Evolutionary conservation across 306 rosid species (phyloP), one percentile per base, ranked within the genome.

Genomic region (Trifolium pratense): DNA sequence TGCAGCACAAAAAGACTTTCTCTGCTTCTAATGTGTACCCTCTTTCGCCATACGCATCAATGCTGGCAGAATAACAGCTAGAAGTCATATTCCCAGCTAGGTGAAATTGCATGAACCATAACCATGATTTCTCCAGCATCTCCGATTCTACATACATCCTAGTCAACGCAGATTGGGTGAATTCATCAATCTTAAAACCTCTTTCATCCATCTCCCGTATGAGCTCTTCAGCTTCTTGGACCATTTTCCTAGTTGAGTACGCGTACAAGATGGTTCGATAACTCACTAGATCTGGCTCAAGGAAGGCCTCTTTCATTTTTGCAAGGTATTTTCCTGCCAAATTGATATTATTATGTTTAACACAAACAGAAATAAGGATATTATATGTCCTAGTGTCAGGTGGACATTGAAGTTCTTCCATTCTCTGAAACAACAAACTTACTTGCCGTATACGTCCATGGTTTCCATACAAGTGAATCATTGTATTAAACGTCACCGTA

Each of bases 381-480:
- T 88, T 92, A 77, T 90, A 88, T 1, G 97, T 92, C 83, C 96
- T 69, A 1, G 89, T 86, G 84, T 90, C 92, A 0, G 89, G 90
- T 25, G 56, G 79, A 71, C 91, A 88, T 31, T 62, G 79, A 66
- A 90, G 81, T 80, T 82, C 90, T 77, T 82, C 93, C 97, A 92
- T 92, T 74, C 82, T 92, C 68, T 80, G 80, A 78, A 88, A 73
- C 39, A 92, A 80, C 0, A 75, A 85, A 73, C 66, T 68, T 52
- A 86, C 96, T 87, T 84, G 84, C 16, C 68, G 79, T 26, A 84
- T 82, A 53, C 57, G 71, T 29, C 88, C 94, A 55, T 78, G 85
- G 78, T 84, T 88, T 52, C 97, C 96, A 68, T 85, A 88, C 26
- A 92, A 86, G 83, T 86, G 96, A 84, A 92, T 89, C 88, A 89